Base-by-base conservation (phyloP, 805 yeast genomes). In the Kodamaea jinghongensis region DNA sequence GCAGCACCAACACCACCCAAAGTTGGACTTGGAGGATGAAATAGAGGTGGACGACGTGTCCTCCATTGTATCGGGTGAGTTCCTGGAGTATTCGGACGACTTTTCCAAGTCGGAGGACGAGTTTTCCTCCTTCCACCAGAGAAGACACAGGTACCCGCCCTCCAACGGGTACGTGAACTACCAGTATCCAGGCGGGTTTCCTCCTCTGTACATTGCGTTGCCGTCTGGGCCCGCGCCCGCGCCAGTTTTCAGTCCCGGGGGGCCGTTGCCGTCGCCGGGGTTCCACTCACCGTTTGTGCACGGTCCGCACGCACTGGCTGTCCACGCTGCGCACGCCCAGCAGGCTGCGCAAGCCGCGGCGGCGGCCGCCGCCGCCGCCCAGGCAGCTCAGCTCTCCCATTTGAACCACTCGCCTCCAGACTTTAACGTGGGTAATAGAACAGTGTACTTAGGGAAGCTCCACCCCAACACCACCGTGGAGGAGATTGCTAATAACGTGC, bases 401-500 rank as follows among this genome's bases (percentile, higher is more conserved):
- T 5, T 16, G 11, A 22, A 20, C 36, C 36, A 1, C 70, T 61
- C 32, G 55, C 67, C 3, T 50, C 34, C 40, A n/a, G 23, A 20
- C 8, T 32, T 48, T 33, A 66, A 64, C 42, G 50, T 53, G n/a
- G 69, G 70, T 10, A 85, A 84, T 54, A 67, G 95, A 55, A 79
- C 90, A 1, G 75, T 85, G 12, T 84, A 78, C 52, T 64, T 85
- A 31, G 86, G 86, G 4, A 81, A 80, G 47, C 64, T 85, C 35
- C 83, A 81, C 45, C 76, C 81, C 6, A 70, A 73, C 36, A 78
- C 88, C 1, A 75, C 80, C 4, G 73, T 76, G 2, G 91, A 83
- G 55, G 90, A 85, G 50, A 73, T 85, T 33, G 85, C 90, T 50
- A 85, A 85, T 54, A 78, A 76, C 32, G 81, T 84, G 20, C 71